Base-by-base conservation (phyloP, 108 stramenopile genomes). In the Cyclotella choctawhatcheeana region DNA sequence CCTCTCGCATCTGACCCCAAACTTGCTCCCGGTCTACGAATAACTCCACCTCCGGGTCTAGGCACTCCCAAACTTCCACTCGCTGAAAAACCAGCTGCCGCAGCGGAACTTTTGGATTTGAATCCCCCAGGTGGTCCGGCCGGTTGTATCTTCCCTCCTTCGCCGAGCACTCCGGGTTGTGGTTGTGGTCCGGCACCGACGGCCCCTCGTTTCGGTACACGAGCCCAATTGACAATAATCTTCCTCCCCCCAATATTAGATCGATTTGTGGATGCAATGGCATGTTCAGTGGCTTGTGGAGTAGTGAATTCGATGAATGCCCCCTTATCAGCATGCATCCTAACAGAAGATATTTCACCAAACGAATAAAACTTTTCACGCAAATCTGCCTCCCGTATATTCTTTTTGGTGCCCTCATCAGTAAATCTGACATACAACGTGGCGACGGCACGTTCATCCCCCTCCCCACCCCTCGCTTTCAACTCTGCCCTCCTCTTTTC, bases 231-330 rank as follows among this genome's bases (percentile, higher is more conserved):
- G 18, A 92, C 92, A 61, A 80, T 58, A 3, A 91, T 56, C 40
- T 65, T 73, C 14, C 88, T 74, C 48, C 90, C 93, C 16, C 82
- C 56, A 8, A 93, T 58, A 33, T 65, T 73, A 59, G 85, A 84
- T 68, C 85, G 82, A 69, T 86, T 88, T 74, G 88, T 85, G 35
- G 77, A 74, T 44, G 86, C 82, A 69, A 91, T 89, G 12, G 97
- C 97, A 35, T 89, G 77, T 68, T 96, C 91, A 3, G 93, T 80
- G 6, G 89, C 89, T 54, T 90, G 88, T 17, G 92, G 89, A 14
- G 88, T 76, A n/a, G 91, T 89, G 71, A 89, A 97, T 72, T 97
- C 97, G 18, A 97, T 89, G 83, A 97, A 96, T 17, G 85, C 88
- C 2, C 89, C 89, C 58, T 85, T 84, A 33, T 89, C 85, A 13